Base-by-base conservation (phyloP, 306 rosid species). In the Dalbergia cochinchinensis region DNA sequence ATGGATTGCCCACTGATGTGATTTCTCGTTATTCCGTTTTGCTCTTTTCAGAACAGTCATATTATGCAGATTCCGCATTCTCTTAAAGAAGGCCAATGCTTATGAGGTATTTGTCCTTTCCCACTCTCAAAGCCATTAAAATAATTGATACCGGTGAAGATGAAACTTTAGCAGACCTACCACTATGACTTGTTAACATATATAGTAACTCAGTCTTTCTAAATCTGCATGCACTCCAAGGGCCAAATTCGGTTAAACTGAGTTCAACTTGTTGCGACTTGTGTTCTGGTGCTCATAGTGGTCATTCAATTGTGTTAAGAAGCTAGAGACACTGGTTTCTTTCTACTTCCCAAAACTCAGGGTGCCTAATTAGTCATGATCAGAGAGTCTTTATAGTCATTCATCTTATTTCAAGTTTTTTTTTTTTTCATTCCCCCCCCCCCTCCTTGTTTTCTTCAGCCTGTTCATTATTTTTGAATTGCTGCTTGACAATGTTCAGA, bases 31-130 rank as follows among this genome's bases (percentile, higher is more conserved):
- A 76, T 87, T 83, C 89, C 59, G 81, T 87, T 78, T 78, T 44
- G 74, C 87, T 72, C 79, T 87, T 86, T 82, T 69, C 85, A 82
- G 80, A 87, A 78, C 77, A 71, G 82, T 89, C 85, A 80, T 68
- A 79, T 71, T 71, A 73, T 79, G 83, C 89, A 87, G 62, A 74
- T 86, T 83, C 84, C 89, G 85, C 82, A 81, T 69, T 83, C 83
- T 73, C 77, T 78, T 54, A 44, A 33, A 65, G 70, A 83, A 33
- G 35, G 57, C 81, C 85, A 82, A 84, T 79, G 71, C 83, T 74
- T 80, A 58, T 53, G 78, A 78, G 78, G 55, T 63, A 77, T 70
- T 86, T 89, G 91, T 86, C 92, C 84, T 88, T 86, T 86, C 86
- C 85, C 90, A 74, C 91, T 83, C 83, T 84, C 34, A 33, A 74